A percentile compares a stretch with the other conserved stretches of the same genome.
Evolutionary conservation across 2,329 filamentous ascomycete genomes (phyloP).

Genomic region (Fusarium camptoceras): DNA sequence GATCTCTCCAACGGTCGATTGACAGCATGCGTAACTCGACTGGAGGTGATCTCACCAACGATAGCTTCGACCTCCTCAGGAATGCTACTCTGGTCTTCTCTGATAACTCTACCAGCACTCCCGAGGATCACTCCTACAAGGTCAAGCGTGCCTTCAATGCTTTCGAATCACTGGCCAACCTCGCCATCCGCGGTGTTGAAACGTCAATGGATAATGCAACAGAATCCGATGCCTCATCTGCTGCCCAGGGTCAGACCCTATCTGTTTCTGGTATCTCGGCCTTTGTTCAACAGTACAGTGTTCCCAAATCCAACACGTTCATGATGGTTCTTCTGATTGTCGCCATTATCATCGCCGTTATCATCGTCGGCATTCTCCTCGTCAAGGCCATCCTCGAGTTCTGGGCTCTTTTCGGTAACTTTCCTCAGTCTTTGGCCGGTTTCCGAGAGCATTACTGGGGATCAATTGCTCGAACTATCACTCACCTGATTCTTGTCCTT

Average conservation of each 20-base stretch:
- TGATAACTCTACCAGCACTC: slow-evolving; percentile 65
- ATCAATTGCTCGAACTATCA: slow-evolving; percentile 87
- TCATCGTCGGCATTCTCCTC: slow-evolving; percentile 87
- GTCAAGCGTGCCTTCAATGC: slow-evolving; percentile 66
- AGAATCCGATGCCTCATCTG: slow-evolving; percentile 40
- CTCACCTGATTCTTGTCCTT: slow-evolving; percentile 87
- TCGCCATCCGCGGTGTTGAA: slow-evolving; percentile 66
- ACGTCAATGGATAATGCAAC: slow-evolving; percentile 57
- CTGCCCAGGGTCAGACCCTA: slow-evolving; percentile 53
- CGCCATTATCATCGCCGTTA: slow-evolving; percentile 84
- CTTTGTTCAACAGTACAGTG: slow-evolving; percentile 84
- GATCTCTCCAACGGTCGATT: slow-evolving; percentile 81
- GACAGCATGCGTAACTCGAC: slow-evolving; percentile 84
- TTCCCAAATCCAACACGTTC: slow-evolving; percentile 91
- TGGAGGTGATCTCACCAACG: slow-evolving; percentile 86
- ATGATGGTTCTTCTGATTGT: slow-evolving; percentile 94
- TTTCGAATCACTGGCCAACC: slow-evolving; percentile 62
- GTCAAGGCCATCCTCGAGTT: slow-evolving; percentile 91
- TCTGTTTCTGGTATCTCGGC: slow-evolving; percentile 81
- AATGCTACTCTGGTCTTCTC: slow-evolving; percentile 81
- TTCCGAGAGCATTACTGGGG: slow-evolving; percentile 99
- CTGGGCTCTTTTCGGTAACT: slow-evolving; percentile 90
- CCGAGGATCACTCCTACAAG: slow-evolving; percentile 54
- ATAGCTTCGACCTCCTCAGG: slow-evolving; percentile 78
- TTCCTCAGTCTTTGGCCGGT: slow-evolving; percentile 80